Percentiles rank a stretch among this genome's conserved stretches.
These are phyloP conservation scores for Excoecaria agallocha DNA, from an alignment of 345 rosid genomes.

Conservation along the genomic window DNA sequence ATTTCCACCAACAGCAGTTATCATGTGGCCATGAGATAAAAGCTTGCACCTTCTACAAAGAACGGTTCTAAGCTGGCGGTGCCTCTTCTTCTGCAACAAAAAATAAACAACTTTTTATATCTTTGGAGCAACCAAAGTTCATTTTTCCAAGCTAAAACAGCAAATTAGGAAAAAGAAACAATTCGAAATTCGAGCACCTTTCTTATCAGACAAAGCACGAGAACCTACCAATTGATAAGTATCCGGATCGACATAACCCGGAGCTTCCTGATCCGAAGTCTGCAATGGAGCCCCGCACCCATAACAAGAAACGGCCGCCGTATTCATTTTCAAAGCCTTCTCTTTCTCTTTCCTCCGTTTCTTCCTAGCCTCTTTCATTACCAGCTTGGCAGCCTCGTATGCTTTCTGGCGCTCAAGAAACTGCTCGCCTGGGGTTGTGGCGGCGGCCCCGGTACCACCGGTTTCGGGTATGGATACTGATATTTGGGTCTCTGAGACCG, in stretches of 20 bases:
- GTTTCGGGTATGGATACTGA: slow-evolving; percentile 29
- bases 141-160: not conserved
- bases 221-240: slow-evolving; percentile 67
- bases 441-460: slow-evolving; percentile 70
- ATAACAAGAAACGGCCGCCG: slow-evolving; percentile 57
- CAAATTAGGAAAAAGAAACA: not conserved
- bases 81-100: slow-evolving; percentile 80
- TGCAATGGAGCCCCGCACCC: slow-evolving; percentile 98
- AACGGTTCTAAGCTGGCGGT: slow-evolving; percentile 82
- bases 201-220: not conserved
- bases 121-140: not conserved
- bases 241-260: slow-evolving; percentile 64
- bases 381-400: slow-evolving; percentile 50
- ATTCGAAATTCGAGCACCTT: not conserved
- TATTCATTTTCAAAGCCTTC: slow-evolving; percentile 37
- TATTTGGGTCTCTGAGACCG: slow-evolving; percentile 31
- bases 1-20: slow-evolving; percentile 95
- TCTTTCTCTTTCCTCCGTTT: slow-evolving; percentile 41
- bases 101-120: not conserved
- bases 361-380: slow-evolving; percentile 48
- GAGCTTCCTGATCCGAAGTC: slow-evolving; percentile 65
- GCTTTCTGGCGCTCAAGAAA: slow-evolving; percentile 62
- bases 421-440: slow-evolving; percentile 68
- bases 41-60: slow-evolving; percentile 91
- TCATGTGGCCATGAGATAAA: slow-evolving; percentile 92